Evolutionary conservation across 129 eudicot species (phyloP).

Genomic region (Flaveria bidentis): DNA sequence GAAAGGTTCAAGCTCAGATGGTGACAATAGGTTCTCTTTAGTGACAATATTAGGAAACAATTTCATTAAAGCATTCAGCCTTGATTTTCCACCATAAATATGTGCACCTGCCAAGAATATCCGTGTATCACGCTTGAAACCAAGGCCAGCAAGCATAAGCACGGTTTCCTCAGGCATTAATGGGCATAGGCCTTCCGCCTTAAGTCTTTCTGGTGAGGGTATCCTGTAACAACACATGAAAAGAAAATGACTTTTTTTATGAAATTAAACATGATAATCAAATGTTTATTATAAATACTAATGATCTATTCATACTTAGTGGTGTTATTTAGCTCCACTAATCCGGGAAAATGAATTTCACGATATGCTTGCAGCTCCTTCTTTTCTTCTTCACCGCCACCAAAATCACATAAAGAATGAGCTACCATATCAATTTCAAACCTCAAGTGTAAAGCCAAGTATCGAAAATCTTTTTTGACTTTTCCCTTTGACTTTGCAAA

Average conservation of each 20-base stretch:
- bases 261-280: not conserved
- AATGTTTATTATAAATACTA: not conserved
- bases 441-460: conserved; percentile 89
- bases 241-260: not conserved
- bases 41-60: conserved; percentile 89
- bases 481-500: conserved; percentile 63
- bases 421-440: conserved; percentile 99
- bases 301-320: conserved; percentile 53
- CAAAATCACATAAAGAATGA: conserved; percentile 92
- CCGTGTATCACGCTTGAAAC: conserved; percentile 79
- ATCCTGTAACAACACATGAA: conserved; percentile 44
- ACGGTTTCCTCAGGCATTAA: conserved; percentile 97
- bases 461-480: conserved; percentile 54
- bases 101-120: conserved; percentile 93
- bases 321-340: conserved; percentile 55
- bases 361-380: conserved; percentile 89
- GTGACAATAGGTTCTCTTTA: conserved; percentile 78
- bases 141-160: conserved; percentile 98
- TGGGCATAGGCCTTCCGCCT: conserved; percentile 87
- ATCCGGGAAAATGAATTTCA: conserved; percentile 76
- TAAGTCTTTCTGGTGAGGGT: conserved; percentile 71
- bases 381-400: conserved; percentile 93
- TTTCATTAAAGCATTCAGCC: conserved; percentile 72
- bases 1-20: conserved; percentile 85
- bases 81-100: conserved; percentile 85